A percentile compares a stretch with the other conserved stretches of the same genome.
These are phyloP conservation scores for Ustilago trichophora DNA, from an alignment of 1,284 basidiomycete species.

Conservation along the genomic window DNA sequence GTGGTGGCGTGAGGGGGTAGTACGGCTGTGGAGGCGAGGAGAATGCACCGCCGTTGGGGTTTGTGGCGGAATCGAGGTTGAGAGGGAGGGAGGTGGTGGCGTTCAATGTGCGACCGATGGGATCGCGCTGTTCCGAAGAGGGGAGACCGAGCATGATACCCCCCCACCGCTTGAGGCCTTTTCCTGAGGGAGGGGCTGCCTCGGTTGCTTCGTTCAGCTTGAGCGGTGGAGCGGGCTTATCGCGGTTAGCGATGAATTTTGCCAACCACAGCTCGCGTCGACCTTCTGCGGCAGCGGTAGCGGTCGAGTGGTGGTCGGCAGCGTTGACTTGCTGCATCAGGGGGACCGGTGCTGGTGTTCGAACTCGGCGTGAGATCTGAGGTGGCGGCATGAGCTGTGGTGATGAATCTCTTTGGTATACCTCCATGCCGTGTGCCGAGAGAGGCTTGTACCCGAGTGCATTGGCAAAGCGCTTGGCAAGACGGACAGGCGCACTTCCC, in stretches of 20 bases:
- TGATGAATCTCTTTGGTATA: constrained; percentile 6
- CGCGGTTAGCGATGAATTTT: constrained; percentile 22
- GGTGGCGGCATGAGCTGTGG: not conserved
- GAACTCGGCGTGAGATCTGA: not conserved
- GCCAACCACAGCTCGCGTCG: constrained; percentile 30
- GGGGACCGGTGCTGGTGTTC: constrained; percentile 8
- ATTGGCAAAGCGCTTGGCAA: too few relatives aligned
- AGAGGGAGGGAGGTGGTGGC: constrained; percentile 9
- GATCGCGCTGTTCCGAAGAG: not conserved
- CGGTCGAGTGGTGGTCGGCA: constrained; percentile 13
- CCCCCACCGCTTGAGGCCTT: constrained; percentile 7
- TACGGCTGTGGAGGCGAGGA: constrained; percentile 1
- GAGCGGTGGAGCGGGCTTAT: not conserved
- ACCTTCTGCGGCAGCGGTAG: constrained; percentile 29
- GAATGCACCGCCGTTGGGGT: not conserved
- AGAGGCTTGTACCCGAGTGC: constrained; percentile 25
- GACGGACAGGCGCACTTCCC: too few relatives aligned
- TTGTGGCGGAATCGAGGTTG: constrained; percentile 7
- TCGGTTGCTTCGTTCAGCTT: constrained; percentile 8
- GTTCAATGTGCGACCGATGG: constrained; percentile 4
- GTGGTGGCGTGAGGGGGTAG: constrained; percentile 21
- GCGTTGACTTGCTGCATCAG: constrained; percentile 12
- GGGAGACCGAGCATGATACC: constrained; percentile 18
- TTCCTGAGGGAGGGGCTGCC: too few relatives aligned
- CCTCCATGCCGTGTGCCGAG: constrained; percentile 11